Evolutionary conservation across 495 filamentous ascomycete species (phyloP).

Genomic region (Xylona heveae): DNA sequence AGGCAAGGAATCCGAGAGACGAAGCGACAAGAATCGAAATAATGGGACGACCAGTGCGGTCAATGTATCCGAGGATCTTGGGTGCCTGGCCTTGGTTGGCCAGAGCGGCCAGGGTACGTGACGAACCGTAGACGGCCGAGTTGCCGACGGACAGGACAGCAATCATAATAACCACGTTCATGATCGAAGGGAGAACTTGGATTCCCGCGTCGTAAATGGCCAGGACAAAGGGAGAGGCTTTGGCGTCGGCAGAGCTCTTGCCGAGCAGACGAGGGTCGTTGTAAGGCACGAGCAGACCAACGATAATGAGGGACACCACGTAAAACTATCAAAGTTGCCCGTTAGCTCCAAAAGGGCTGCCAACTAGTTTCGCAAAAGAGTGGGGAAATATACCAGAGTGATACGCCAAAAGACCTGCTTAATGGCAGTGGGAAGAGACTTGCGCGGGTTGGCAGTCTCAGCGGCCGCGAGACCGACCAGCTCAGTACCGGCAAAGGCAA

Average conservation of each 20-base stretch:
- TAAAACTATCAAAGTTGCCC: conserved; percentile 31
- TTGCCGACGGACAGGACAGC: conserved; percentile 78
- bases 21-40: conserved; percentile 50
- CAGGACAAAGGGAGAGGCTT: conserved; percentile 77
- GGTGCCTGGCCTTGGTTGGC: conserved; percentile 76
- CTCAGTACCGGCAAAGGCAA: conserved; percentile 83
- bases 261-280: conserved; percentile 34
- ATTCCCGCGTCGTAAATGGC: conserved; percentile 68
- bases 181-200: conserved; percentile 50
- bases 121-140: conserved; percentile 69
- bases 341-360: not conserved
- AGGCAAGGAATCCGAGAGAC: conserved; percentile 52
- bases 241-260: conserved; percentile 34
- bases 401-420: conserved; percentile 97
- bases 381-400: conserved; percentile 22
- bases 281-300: conserved; percentile 59
- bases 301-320: conserved; percentile 46
- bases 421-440: conserved; percentile 64
- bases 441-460: conserved; percentile 71
- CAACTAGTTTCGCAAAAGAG: too few relatives aligned
- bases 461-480: conserved; percentile 82
- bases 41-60: conserved; percentile 64
- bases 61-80: conserved; percentile 54
- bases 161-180: conserved; percentile 82
- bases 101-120: conserved; percentile 66